A percentile compares a stretch with the other conserved stretches of the same genome.
phyloP scores from a whole-genome alignment of 139 green algal genomes.

The Monoraphidium neglectum region DNA sequence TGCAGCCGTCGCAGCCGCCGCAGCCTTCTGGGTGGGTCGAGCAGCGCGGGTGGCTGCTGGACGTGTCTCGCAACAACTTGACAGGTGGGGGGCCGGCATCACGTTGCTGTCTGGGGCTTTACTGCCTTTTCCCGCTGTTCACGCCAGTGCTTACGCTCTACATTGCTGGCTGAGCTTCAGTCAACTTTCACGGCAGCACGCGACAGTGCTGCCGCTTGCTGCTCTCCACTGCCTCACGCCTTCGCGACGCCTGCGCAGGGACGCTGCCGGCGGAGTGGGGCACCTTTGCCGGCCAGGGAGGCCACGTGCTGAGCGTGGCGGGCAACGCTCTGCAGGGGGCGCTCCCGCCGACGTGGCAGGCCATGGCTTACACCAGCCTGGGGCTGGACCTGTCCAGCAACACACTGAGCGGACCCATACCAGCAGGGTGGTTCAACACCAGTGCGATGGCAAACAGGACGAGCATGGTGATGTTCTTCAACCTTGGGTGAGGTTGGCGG shows the following conservation, averaged over 20 bases:
- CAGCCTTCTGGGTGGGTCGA: too few relatives aligned
- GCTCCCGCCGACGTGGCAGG: background rate
- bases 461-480: too few relatives aligned
- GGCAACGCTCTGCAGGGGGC: background rate
- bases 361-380: background rate
- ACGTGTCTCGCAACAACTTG: too few relatives aligned
- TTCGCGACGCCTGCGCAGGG: too few relatives aligned
- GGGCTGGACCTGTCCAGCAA: background rate
- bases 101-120: too few relatives aligned
- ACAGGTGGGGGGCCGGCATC: slow-evolving; percentile 8
- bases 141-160: background rate
- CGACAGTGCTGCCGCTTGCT: background rate
- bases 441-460: too few relatives aligned
- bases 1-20: too few relatives aligned
- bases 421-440: too few relatives aligned
- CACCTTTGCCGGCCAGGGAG: background rate
- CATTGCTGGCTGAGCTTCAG: background rate
- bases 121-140: too few relatives aligned
- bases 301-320: background rate
- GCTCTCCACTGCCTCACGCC: background rate
- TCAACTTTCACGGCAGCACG: background rate
- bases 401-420: background rate
- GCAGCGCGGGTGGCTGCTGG: too few relatives aligned
- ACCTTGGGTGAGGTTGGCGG: too few relatives aligned
- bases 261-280: slow-evolving; percentile 2